Percentiles rank a stretch among this genome's conserved stretches.
Conservation (phyloP, 2,329 filamentous ascomycete genomes). For the Endoconidiophora polonica region DNA sequence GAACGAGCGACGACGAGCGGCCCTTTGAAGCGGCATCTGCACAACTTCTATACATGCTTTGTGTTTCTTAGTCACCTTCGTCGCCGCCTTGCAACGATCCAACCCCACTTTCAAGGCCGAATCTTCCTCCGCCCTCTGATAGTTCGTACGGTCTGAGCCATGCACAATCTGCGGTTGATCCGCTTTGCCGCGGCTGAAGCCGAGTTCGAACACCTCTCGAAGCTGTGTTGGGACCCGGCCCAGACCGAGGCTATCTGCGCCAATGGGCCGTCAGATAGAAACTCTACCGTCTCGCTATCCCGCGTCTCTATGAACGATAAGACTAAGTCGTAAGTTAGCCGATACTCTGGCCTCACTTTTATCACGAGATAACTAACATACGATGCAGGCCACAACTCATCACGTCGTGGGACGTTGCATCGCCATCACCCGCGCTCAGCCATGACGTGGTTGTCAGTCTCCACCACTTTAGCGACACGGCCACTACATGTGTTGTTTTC, state of each 20-base stretch:
- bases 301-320: constrained; percentile 33
- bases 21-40: neutral
- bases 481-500: constrained; percentile 65
- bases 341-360: neutral
- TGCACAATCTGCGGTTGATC: constrained; percentile 80
- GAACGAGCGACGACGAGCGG: too few species aligned
- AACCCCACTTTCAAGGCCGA: neutral
- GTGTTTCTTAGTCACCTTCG: neutral
- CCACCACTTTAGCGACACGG: constrained; percentile 70
- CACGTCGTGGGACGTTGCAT: constrained; percentile 78
- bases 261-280: constrained; percentile 59
- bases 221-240: constrained; percentile 71
- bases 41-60: neutral
- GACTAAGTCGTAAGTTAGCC: constrained; percentile 23
- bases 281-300: constrained; percentile 54
- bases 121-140: too few species aligned
- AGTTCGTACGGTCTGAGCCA: constrained; percentile 22
- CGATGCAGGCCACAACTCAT: constrained; percentile 25
- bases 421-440: constrained; percentile 55
- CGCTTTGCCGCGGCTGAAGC: constrained; percentile 50
- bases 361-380: constrained; percentile 14
- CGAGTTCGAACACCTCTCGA: constrained; percentile 40
- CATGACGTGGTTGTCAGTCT: constrained; percentile 63
- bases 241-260: constrained; percentile 66
- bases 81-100: neutral